Evolutionary conservation across 106 monocot genomes (phyloP).

Genomic region (Platanthera guangdongensis): DNA sequence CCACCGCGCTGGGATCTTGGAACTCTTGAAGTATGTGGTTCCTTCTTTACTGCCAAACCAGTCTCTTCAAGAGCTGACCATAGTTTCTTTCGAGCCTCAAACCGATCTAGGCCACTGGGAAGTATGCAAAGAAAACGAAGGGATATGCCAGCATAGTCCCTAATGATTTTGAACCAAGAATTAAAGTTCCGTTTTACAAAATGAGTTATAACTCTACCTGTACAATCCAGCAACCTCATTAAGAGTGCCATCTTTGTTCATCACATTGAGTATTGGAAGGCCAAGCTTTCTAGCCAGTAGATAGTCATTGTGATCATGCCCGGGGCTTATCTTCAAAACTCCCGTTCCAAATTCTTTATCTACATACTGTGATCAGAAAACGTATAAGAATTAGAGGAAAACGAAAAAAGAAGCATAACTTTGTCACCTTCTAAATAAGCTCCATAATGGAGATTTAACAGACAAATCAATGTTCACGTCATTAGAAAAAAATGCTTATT

Average conservation of each 20-base stretch:
- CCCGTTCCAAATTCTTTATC: constrained; percentile 99
- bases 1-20: constrained; percentile 98
- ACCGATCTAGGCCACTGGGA: constrained; percentile 81
- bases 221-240: constrained; percentile 94
- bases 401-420: background rate
- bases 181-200: constrained; percentile 2
- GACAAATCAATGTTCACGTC: background rate
- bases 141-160: background rate
- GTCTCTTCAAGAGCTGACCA: constrained; percentile 97
- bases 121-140: constrained; percentile 7
- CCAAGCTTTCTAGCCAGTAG: constrained; percentile 97
- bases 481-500: background rate
- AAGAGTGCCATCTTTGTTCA: constrained; percentile 99
- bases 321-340: constrained; percentile 96
- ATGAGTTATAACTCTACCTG: constrained; percentile 22
- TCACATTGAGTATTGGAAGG: constrained; percentile 94
- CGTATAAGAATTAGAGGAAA: constrained; percentile 10
- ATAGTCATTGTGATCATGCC: constrained; percentile 98
- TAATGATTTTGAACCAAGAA: background rate
- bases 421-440: background rate
- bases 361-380: constrained; percentile 50
- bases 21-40: constrained; percentile 64
- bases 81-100: constrained; percentile 86
- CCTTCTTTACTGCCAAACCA: constrained; percentile 79
- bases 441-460: background rate